Evolutionary conservation across 83 land plant species (phyloP), one percentile per base, ranked within the genome.

Genomic region (Picea mariana): DNA sequence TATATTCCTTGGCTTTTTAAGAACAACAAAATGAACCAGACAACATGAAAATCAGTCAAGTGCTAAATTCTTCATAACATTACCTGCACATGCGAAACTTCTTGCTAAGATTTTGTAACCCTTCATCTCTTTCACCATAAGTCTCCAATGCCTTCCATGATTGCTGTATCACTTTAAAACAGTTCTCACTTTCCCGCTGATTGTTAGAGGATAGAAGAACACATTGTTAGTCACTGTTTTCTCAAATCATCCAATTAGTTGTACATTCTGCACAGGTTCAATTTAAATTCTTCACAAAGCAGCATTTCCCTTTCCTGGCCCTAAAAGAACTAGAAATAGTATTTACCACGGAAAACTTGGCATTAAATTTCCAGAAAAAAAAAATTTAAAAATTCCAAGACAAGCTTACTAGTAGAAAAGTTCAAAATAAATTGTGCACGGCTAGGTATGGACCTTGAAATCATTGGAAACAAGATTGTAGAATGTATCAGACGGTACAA

Each of bases 401-500:
- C 77, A 73, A 44, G 58, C 18, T 67, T 67, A 26, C 71, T 23
- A 67, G 1, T 27, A 67, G 15, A 67, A 67, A 67, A 67, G 58
- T 52, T 52, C 13, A 52, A 31, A 69, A 72, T 6, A 38, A 44
- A 73, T 3, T 44, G 5, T 73, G 24, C 4, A 12, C 5, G 44
- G 77, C 24, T 21, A n/a, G 85, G 20, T 18, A 79, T 76, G 49
- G 77, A 88, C 93, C 89, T 82, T 95, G 82, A 95, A 95, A 84
- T 86, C 87, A 77, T 82, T 67, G 31, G 94, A 90, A 55, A 93
- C 94, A 49, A 90, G 85, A 67, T 86, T 84, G 81, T 93, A 89
- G 84, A 93, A 95, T 13, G 82, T 85, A 55, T 90, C 89, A 60
- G 81, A 77, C 17, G 98, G 93, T 67, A 90, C 92, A 71, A 93